Evolutionary conservation across 148 eudicot species (phyloP).

Genomic region (Cornus florida): DNA sequence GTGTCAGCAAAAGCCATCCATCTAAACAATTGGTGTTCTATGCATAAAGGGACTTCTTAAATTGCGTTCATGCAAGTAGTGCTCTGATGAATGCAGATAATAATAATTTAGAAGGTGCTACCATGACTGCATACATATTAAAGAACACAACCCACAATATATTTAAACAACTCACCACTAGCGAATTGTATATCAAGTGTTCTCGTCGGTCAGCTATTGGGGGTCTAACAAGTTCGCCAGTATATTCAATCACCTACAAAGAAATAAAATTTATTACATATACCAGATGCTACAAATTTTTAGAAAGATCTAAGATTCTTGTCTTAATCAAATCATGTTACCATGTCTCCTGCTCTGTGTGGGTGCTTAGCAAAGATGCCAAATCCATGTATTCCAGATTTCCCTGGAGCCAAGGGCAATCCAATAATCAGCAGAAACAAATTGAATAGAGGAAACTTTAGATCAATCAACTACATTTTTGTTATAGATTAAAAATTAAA

Average conservation of each 20-base stretch:
- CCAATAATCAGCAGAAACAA: neutral
- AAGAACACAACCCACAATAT: neutral
- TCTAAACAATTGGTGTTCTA: neutral
- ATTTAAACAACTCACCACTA: conserved; percentile 66
- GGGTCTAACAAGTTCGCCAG: conserved; percentile 90
- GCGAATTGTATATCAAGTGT: conserved; percentile 76
- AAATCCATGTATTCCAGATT: conserved; percentile 96
- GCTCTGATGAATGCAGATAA: neutral
- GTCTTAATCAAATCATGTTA: conserved; percentile 16
- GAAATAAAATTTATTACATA: conserved; percentile 11
- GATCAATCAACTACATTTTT: neutral
- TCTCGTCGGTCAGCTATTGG: conserved; percentile 94
- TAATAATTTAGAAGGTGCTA: neutral
- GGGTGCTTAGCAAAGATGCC: conserved; percentile 89
- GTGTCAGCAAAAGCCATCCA: neutral
- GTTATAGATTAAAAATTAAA: neutral
- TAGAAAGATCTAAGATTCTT: neutral
- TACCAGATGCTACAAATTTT: neutral
- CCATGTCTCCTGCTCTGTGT: conserved; percentile 98
- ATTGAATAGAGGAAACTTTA: neutral
- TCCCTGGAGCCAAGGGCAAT: conserved; percentile 48
- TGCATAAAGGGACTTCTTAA: neutral
- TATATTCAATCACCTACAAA: conserved; percentile 81
- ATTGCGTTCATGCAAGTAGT: neutral
- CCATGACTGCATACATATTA: neutral